A percentile compares a stretch with the other conserved stretches of the same genome.
phyloP scores from a whole-genome alignment of 2,329 filamentous ascomycete species.

The Gliomastix tumulicola region DNA sequence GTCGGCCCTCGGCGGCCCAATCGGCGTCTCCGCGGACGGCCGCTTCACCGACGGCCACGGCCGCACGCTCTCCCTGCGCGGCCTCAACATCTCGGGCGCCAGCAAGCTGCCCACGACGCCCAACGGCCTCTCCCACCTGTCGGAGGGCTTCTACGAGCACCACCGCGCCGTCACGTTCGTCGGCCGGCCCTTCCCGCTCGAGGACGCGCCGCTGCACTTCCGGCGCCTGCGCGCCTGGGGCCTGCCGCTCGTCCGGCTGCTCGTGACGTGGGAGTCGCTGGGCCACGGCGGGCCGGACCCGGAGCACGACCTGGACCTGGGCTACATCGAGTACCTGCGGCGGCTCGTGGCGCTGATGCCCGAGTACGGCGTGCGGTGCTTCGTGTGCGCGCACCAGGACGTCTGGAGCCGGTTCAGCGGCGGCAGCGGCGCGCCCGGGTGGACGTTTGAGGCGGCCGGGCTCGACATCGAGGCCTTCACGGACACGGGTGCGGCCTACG shows the following conservation, averaged over 20 bases:
- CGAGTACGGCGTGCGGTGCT: slow-evolving; percentile 28
- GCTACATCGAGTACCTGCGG: slow-evolving; percentile 29
- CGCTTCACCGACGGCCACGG: slow-evolving; percentile 25
- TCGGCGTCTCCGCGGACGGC: slow-evolving; percentile 17
- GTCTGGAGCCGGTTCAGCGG: slow-evolving; percentile 34
- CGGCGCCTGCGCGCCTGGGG: slow-evolving; percentile 28
- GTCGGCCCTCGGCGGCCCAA: slow-evolving; percentile 21
- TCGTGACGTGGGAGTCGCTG: slow-evolving; percentile 34
- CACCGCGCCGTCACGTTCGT: slow-evolving; percentile 28
- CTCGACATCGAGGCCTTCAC: slow-evolving; percentile 28
- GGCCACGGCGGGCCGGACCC: slow-evolving; percentile 23
- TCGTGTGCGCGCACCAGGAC: slow-evolving; percentile 34
- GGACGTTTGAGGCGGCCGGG: slow-evolving; percentile 32
- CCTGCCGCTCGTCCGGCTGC: slow-evolving; percentile 26
- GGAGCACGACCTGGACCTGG: slow-evolving; percentile 22
- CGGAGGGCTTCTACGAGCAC: slow-evolving; percentile 30
- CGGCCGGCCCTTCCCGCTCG: slow-evolving; percentile 27
- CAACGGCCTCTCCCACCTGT: slow-evolving; percentile 28
- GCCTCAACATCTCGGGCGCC: slow-evolving; percentile 31
- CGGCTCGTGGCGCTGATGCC: slow-evolving; percentile 27
- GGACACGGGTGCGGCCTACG: slow-evolving; percentile 22
- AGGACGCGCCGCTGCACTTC: slow-evolving; percentile 30
- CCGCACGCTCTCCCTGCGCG: slow-evolving; percentile 30
- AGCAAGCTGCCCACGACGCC: slow-evolving; percentile 30
- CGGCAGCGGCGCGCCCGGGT: slow-evolving; percentile 31